phyloP scores from a whole-genome alignment of 106 monocot species.

The Apostasia ramifera region DNA sequence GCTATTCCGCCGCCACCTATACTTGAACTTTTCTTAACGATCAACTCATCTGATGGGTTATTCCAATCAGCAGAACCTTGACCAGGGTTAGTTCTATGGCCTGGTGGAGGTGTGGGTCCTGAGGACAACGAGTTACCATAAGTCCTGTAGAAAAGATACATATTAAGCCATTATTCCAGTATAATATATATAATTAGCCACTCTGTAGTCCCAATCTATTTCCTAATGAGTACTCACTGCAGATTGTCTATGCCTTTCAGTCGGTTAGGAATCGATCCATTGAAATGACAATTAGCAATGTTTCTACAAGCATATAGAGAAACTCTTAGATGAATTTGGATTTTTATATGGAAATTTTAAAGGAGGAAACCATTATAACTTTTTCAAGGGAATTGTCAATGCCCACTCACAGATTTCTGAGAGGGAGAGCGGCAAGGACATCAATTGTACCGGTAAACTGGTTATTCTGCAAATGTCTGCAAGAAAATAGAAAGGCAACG shows the following conservation, averaged over 20 bases:
- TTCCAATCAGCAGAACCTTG: conserved; percentile 19
- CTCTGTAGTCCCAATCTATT: not conserved
- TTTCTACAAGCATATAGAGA: conserved; percentile 38
- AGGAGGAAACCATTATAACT: not conserved
- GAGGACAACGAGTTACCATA: conserved; percentile 75
- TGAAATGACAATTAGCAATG: conserved; percentile 81
- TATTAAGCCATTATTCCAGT: not conserved
- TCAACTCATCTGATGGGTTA: conserved; percentile 17
- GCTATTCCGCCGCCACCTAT: conserved; percentile 53
- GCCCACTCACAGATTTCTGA: conserved; percentile 60
- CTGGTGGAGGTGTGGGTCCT: conserved; percentile 56
- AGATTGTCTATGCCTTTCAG: conserved; percentile 68
- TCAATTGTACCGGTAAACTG: conserved; percentile 73
- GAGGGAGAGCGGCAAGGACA: conserved; percentile 61
- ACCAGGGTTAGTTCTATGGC: conserved; percentile 37
- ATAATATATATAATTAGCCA: not conserved
- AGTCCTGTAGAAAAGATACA: conserved; percentile 25
- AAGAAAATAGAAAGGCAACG: conserved; percentile 6
- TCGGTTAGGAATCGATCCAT: conserved; percentile 65
- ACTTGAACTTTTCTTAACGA: conserved; percentile 35
- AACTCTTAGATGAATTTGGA: not conserved
- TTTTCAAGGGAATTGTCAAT: not conserved
- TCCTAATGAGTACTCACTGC: conserved; percentile 38
- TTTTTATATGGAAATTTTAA: too few species aligned
- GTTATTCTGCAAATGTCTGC: conserved; percentile 79